phyloP scores from a whole-genome alignment of 2,329 filamentous ascomycete species.

The Fusarium longipes region DNA sequence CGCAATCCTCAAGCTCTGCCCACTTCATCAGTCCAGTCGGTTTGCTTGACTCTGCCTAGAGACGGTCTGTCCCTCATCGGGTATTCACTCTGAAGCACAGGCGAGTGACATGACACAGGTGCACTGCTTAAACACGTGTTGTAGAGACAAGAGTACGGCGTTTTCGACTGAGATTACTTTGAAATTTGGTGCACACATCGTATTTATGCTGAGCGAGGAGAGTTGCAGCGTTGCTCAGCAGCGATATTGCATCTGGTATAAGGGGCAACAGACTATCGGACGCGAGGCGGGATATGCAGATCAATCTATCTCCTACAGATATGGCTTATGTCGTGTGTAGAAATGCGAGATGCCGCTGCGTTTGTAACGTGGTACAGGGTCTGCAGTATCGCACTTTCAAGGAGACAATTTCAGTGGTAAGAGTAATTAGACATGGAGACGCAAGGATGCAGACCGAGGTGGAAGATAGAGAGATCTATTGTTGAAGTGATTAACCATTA shows the following conservation, averaged over 20 bases:
- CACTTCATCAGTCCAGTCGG: conserved; percentile 1
- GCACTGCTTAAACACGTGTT: conserved; percentile 36
- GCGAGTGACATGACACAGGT: conserved; percentile 24
- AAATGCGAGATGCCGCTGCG: conserved; percentile 42
- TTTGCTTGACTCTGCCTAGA: conserved; percentile 30
- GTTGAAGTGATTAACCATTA: neutral
- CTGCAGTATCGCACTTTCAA: conserved; percentile 21
- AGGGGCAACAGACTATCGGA: neutral
- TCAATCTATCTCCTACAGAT: conserved; percentile 33
- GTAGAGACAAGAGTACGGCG: conserved; percentile 27
- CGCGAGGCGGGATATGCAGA: neutral
- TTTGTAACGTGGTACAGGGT: conserved; percentile 36
- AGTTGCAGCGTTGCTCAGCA: neutral
- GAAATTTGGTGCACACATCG: conserved; percentile 6
- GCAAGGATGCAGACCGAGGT: neutral
- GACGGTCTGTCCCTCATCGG: conserved; percentile 30
- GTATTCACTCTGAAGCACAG: conserved; percentile 36
- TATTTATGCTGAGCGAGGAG: conserved; percentile 13
- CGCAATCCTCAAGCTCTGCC: conserved; percentile 23
- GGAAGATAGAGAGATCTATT: neutral
- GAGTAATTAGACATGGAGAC: conserved; percentile 12
- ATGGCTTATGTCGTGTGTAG: conserved; percentile 27
- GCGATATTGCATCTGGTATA: neutral
- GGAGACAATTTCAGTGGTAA: conserved; percentile 1
- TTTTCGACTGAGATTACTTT: conserved; percentile 11